phyloP scores from a whole-genome alignment of 768 basidiomycete species.

The Auriculariales sp. region DNA sequence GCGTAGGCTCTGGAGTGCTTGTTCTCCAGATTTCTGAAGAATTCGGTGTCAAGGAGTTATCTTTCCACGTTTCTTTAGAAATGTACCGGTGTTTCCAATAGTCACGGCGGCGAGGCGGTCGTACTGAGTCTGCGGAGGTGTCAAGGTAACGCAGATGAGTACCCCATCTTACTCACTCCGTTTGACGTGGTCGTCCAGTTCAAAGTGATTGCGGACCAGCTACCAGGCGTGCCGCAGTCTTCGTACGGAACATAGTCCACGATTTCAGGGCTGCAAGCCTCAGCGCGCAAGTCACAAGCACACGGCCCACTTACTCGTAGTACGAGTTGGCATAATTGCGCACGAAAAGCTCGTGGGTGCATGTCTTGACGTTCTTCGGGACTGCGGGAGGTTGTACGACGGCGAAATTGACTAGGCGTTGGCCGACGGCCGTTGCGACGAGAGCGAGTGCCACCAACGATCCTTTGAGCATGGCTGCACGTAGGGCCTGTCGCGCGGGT shows the following conservation, averaged over 20 bases:
- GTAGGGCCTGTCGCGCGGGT: not conserved
- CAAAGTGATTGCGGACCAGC: conserved; percentile 61
- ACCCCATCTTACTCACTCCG: conserved; percentile 19
- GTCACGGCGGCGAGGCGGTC: conserved; percentile 61
- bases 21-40: conserved; percentile 54
- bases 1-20: conserved; percentile 63
- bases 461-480: not conserved
- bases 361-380: conserved; percentile 43
- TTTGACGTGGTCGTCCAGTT: conserved; percentile 70
- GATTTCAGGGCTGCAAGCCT: conserved; percentile 36
- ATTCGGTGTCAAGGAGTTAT: not conserved
- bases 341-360: conserved; percentile 52
- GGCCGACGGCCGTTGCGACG: not conserved
- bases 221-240: conserved; percentile 52
- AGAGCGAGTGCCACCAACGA: not conserved
- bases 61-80: conserved; percentile 69
- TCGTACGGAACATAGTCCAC: conserved; percentile 52
- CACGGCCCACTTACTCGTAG: conserved; percentile 32
- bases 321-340: conserved; percentile 63
- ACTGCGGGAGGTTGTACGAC: conserved; percentile 59
- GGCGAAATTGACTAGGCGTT: conserved; percentile 44
- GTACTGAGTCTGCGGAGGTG: conserved; percentile 35
- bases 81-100: too few species aligned
- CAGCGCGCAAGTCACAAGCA: not conserved
- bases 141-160: not conserved